Conservation (phyloP, 108 stramenopile species). For the Fragilaria crotonensis region DNA sequence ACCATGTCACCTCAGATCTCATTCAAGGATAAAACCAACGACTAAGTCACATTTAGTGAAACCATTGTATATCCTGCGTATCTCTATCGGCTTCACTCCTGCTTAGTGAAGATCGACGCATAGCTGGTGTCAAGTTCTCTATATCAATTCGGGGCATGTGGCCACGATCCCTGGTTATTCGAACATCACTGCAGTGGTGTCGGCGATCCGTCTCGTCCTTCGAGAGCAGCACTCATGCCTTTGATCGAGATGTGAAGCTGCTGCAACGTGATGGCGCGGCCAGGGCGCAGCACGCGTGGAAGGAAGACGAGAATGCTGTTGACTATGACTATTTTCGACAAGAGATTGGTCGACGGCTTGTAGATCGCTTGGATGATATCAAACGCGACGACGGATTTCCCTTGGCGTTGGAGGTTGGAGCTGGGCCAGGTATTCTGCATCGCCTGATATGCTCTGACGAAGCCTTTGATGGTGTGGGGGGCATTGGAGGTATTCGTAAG, state of each 20-base stretch:
- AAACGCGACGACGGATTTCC: slow-evolving; percentile 65
- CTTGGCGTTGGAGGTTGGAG: slow-evolving; percentile 73
- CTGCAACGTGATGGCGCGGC: slow-evolving; percentile 64
- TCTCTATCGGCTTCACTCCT: no score
- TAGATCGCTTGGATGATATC: slow-evolving; percentile 84
- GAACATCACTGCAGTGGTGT: no score
- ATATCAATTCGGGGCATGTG: no score
- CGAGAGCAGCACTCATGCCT: slow-evolving; percentile 22
- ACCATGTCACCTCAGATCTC: no score
- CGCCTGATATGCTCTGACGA: slow-evolving; percentile 55
- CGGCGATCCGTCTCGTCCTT: background rate
- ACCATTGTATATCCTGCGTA: no score
- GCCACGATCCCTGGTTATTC: no score
- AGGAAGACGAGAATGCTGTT: slow-evolving; percentile 18
- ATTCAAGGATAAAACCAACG: no score
- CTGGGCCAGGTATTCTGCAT: slow-evolving; percentile 56
- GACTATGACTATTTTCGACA: slow-evolving; percentile 74
- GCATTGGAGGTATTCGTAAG: slow-evolving; percentile 77
- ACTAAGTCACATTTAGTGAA: no score
- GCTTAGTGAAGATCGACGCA: no score
- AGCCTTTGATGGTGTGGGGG: slow-evolving; percentile 46
- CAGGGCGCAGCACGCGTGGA: slow-evolving; percentile 29
- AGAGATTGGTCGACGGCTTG: slow-evolving; percentile 66
- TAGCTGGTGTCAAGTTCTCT: no score
- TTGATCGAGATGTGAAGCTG: slow-evolving; percentile 60